A percentile compares a stretch with the other conserved stretches of the same genome.
Conservation (phyloP, 78 protist species). For the Dictyostelium capitatum region DNA sequence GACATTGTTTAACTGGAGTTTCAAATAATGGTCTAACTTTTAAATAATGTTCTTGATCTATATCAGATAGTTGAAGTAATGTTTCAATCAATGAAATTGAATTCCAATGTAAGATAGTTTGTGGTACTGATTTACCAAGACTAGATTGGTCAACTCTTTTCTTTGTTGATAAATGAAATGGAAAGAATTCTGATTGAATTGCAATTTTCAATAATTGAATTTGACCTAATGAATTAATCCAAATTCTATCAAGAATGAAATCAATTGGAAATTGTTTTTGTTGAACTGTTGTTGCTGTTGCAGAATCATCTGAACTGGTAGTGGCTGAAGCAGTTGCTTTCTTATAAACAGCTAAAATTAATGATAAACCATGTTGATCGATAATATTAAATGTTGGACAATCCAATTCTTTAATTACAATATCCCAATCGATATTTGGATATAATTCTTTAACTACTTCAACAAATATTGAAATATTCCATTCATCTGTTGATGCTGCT, state of each 20-base stretch:
- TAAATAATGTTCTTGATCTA: slow-evolving; percentile 61
- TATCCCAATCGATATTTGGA: slow-evolving; percentile 74
- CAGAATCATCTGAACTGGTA: not conserved
- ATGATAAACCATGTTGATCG: slow-evolving; percentile 62
- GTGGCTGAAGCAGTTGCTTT: slow-evolving; percentile 13
- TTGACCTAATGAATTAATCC: slow-evolving; percentile 83
- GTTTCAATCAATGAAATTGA: slow-evolving; percentile 81
- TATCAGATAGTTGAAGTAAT: slow-evolving; percentile 56
- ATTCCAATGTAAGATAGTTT: slow-evolving; percentile 67
- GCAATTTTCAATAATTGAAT: slow-evolving; percentile 70
- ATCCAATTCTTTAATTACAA: slow-evolving; percentile 72
- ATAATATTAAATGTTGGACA: slow-evolving; percentile 50
- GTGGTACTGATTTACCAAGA: slow-evolving; percentile 51
- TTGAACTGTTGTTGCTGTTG: not conserved
- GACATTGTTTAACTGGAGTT: slow-evolving; percentile 81
- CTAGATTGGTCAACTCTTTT: slow-evolving; percentile 45
- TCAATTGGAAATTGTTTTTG: slow-evolving; percentile 71
- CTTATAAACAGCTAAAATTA: slow-evolving; percentile 76
- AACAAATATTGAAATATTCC: slow-evolving; percentile 76
- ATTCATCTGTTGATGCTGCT: not conserved
- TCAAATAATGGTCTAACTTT: slow-evolving; percentile 66
- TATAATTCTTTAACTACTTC: slow-evolving; percentile 69
- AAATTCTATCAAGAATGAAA: slow-evolving; percentile 66
- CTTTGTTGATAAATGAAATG: slow-evolving; percentile 56
- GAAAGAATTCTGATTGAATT: slow-evolving; percentile 57